phyloP scores from a whole-genome alignment of 208 protist species.

The Crithidia fasciculata region DNA sequence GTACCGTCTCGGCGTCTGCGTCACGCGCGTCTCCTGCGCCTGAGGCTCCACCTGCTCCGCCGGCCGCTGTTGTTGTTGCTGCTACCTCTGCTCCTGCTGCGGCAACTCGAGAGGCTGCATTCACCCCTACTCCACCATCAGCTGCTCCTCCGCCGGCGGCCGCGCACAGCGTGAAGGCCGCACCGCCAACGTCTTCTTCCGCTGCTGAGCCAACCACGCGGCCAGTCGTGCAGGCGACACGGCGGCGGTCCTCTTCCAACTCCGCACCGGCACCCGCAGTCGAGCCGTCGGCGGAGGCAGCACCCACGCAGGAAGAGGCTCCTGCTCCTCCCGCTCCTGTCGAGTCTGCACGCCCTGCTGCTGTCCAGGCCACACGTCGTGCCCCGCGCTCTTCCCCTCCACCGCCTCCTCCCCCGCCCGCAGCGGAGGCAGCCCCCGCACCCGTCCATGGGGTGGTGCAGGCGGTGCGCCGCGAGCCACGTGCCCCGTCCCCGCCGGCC shows the following conservation, averaged over 20 bases:
- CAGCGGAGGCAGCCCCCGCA: neutral
- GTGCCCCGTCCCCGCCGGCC: neutral
- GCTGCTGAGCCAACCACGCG: constrained; percentile 1
- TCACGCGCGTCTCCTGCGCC: neutral
- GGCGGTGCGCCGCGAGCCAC: constrained; percentile 5
- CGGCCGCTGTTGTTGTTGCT: neutral
- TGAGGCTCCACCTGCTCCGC: neutral
- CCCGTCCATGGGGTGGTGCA: constrained; percentile 15
- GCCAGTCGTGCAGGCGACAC: constrained; percentile 2
- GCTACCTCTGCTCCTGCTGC: neutral
- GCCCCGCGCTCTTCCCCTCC: no score
- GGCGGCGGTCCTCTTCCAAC: constrained; percentile 8
- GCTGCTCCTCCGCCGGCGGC: neutral
- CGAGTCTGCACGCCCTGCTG: no score
- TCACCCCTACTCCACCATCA: neutral
- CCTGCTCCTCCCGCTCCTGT: neutral
- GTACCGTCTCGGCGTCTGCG: neutral
- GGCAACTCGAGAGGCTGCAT: neutral
- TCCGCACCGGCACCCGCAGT: neutral
- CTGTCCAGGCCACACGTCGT: neutral
- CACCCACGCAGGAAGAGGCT: neutral
- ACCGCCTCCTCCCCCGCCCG: no score
- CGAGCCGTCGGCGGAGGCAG: neutral
- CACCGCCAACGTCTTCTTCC: neutral
- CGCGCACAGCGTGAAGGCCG: neutral